A percentile compares a stretch with the other conserved stretches of the same genome.
Conservation (phyloP, 306 rosid genomes). For the Prunus mira region DNA sequence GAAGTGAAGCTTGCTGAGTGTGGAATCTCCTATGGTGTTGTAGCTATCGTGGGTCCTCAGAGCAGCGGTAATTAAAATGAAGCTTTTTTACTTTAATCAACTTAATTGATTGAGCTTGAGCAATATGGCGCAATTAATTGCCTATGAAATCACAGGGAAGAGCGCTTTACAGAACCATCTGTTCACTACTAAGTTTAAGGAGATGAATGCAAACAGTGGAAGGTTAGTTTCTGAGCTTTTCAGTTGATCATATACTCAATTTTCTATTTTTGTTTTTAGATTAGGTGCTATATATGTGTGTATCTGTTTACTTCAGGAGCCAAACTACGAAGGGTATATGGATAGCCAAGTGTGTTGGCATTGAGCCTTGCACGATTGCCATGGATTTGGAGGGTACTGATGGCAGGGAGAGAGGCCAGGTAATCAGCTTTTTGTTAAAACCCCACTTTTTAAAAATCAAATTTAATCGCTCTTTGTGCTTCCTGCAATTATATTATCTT, state of each 20-base stretch:
- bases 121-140: neutral
- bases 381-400: conserved; percentile 99
- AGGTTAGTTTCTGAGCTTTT: conserved; percentile 35
- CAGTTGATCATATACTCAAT: neutral
- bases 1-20: conserved; percentile 36
- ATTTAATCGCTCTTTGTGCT: neutral
- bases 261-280: neutral
- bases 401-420: conserved; percentile 98
- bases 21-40: conserved; percentile 86
- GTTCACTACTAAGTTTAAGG: conserved; percentile 57
- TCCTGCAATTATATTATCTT: conserved; percentile 9
- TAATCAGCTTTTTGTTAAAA: conserved; percentile 20
- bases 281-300: neutral
- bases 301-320: conserved; percentile 38
- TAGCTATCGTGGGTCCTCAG: conserved; percentile 90
- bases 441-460: neutral
- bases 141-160: conserved; percentile 53
- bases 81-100: neutral
- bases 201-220: conserved; percentile 85
- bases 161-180: conserved; percentile 84
- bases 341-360: conserved; percentile 75
- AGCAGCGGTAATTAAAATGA: conserved; percentile 57
- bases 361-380: conserved; percentile 78
- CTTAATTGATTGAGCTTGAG: neutral
- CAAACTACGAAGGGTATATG: conserved; percentile 93